phyloP scores from a whole-genome alignment of 73 alveolate genomes.

The Loxodes magnus region DNA sequence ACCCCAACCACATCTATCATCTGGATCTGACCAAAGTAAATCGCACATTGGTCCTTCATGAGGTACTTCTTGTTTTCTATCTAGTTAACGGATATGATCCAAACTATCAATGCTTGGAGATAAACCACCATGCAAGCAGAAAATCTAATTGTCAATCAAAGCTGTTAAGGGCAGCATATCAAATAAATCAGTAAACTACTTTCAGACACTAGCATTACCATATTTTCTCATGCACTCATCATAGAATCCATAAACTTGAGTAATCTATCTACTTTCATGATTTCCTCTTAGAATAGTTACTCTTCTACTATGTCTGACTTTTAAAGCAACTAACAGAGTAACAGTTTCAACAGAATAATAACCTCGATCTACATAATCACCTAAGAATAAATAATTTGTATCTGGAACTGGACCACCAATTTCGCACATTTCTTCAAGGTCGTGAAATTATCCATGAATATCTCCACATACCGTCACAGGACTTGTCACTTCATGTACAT shows the following conservation, averaged over 20 bases:
- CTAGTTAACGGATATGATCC: conserved; percentile 24
- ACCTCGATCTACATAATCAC: conserved; percentile 83
- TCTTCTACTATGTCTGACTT: conserved; percentile 11
- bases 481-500: too few species aligned
- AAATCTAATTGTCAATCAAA: conserved; percentile 66
- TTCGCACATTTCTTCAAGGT: conserved; percentile 69
- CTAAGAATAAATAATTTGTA: conserved; percentile 66
- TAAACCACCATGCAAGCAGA: conserved; percentile 56
- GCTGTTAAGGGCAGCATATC: conserved; percentile 78
- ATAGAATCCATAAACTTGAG: conserved; percentile 35
- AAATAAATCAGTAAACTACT: conserved; percentile 49
- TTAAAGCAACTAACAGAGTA: conserved; percentile 45
- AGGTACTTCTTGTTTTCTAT: conserved; percentile 43
- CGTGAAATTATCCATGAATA: conserved; percentile 90
- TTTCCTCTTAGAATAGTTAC: conserved; percentile 58
- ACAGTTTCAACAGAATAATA: conserved; percentile 76
- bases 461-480: conserved; percentile 93
- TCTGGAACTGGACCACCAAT: conserved; percentile 62
- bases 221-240: conserved; percentile 39
- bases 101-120: conserved; percentile 8
- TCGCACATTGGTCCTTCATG: conserved; percentile 82
- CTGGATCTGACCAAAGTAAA: conserved; percentile 59
- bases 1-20: conserved; percentile 87
- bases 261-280: conserved; percentile 42
- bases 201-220: conserved; percentile 48